Evolutionary conservation across 2,329 filamentous ascomycete genomes (phyloP), one percentile per base, ranked within the genome.

Genomic region (Hirsutella minnesotensis): DNA sequence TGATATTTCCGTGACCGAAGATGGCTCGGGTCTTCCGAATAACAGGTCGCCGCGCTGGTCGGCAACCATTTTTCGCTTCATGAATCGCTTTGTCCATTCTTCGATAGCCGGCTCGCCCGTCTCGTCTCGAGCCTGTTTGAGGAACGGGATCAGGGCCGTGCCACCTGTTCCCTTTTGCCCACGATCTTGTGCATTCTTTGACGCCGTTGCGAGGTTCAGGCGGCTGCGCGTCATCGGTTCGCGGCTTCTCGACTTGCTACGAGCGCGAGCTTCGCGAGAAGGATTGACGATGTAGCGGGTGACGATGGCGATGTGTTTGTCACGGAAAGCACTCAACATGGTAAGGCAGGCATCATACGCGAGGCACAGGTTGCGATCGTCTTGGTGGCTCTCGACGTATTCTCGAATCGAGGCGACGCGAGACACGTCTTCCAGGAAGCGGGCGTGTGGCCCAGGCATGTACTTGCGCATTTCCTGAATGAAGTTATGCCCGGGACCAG

Each of bases 401-500:
- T 82, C 72, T 24, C 87, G 84, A 52, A 98, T 87, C 56, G 96
- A 96, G 52, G 90, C 81, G 4, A 95, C 80, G 15, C 69, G 69
- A 40, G 77, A 72, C 12, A 95, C 81, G 48, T 94, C 83, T 49
- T 84, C 75, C 3, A 98, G 72, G 65, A 98, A 98, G 34, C 85
- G 81, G 3, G 88, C 83, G 57, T 98, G 92, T 0, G 84, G 78
- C 0, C 88, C 90, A 0, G 92, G 92, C 92, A 98, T 98, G 65
- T 98, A 98, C 38, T 77, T 77, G 45, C 90, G 83, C 92, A 98
- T 98, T 51, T 98, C 92, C 56, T 85, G 79, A 57, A 98, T 90
- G 66, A 98, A 98, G 56, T 92, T 94, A 65, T 95, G 42, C 66
- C 65, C 50, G 44, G 57, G 44, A 35, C 54, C 48, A 41, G 48